These are phyloP conservation scores for Eucalyptus cladocalyx DNA, from an alignment of 345 rosid species.

Conservation along the genomic window DNA sequence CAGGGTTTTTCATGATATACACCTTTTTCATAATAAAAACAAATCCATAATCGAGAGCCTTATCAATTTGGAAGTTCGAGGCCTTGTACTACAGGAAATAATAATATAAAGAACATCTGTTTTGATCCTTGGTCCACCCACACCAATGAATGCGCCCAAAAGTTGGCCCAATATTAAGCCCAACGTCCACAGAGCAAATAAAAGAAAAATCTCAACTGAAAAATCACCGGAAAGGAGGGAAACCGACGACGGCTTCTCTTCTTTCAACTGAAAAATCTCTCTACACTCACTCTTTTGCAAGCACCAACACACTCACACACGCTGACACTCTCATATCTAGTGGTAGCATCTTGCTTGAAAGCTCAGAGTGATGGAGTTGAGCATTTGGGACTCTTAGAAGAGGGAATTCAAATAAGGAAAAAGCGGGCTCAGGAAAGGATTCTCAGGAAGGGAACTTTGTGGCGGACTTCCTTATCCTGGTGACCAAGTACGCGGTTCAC, in stretches of 20 bases:
- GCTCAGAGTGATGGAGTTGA: neutral
- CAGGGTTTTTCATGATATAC: too few species aligned
- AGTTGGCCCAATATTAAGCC: neutral
- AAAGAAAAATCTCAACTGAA: neutral
- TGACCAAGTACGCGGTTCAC: slow-evolving; percentile 25
- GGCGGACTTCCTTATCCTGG: slow-evolving; percentile 34
- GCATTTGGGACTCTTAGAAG: neutral
- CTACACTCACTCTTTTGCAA: neutral
- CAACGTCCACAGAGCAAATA: neutral
- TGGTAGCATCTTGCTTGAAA: neutral
- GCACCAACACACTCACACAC: neutral
- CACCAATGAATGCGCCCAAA: neutral
- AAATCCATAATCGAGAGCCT: neutral
- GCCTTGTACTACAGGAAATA: neutral
- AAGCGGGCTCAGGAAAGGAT: slow-evolving; percentile 13
- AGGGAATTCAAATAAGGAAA: slow-evolving; percentile 2
- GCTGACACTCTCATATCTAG: neutral
- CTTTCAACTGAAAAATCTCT: neutral
- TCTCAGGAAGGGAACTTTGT: slow-evolving; percentile 16
- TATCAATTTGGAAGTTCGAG: neutral
- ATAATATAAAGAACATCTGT: neutral
- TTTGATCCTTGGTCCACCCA: neutral
- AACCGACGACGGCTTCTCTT: neutral
- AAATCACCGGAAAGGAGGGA: neutral
- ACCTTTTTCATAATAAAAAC: neutral